These are phyloP conservation scores for Jamesozyma lodderae DNA, from an alignment of 805 yeast species.

Conservation along the genomic window DNA sequence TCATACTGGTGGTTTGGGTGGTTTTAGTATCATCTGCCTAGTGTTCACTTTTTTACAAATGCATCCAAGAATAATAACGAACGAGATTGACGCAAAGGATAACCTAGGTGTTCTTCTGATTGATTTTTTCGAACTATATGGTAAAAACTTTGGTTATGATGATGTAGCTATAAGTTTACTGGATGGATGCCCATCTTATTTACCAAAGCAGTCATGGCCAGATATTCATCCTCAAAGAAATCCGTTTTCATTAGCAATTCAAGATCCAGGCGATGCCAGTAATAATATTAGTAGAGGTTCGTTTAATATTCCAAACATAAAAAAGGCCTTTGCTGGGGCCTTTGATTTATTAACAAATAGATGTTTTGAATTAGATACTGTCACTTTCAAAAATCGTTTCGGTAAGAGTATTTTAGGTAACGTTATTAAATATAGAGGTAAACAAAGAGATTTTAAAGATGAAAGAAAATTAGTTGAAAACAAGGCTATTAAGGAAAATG, in stretches of 20 bases:
- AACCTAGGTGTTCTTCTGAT: constrained; percentile 80
- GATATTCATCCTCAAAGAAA: constrained; percentile 42
- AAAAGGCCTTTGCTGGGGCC: constrained; percentile 84
- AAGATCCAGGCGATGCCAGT: constrained; percentile 78
- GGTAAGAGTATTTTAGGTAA: constrained; percentile 74
- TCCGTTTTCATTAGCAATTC: constrained; percentile 62
- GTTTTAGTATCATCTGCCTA: constrained; percentile 83
- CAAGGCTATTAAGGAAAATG: constrained; percentile 40
- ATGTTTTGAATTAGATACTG: constrained; percentile 62
- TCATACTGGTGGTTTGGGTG: constrained; percentile 90
- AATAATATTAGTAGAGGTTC: constrained; percentile 84
- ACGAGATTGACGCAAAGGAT: constrained; percentile 55
- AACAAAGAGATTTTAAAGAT: constrained; percentile 67
- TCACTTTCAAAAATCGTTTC: constrained; percentile 55
- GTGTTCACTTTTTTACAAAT: constrained; percentile 67
- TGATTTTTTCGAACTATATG: constrained; percentile 89
- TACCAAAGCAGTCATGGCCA: constrained; percentile 47
- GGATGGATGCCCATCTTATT: constrained; percentile 48
- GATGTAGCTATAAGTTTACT: constrained; percentile 58
- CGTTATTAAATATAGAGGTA: constrained; percentile 66
- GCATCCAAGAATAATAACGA: constrained; percentile 69
- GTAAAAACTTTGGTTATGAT: constrained; percentile 81
- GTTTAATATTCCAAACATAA: constrained; percentile 67
- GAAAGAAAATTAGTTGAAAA: constrained; percentile 57
- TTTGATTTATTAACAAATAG: constrained; percentile 64